Conservation (phyloP, 352 stramenopile species). For the Phytophthora rubi region DNA sequence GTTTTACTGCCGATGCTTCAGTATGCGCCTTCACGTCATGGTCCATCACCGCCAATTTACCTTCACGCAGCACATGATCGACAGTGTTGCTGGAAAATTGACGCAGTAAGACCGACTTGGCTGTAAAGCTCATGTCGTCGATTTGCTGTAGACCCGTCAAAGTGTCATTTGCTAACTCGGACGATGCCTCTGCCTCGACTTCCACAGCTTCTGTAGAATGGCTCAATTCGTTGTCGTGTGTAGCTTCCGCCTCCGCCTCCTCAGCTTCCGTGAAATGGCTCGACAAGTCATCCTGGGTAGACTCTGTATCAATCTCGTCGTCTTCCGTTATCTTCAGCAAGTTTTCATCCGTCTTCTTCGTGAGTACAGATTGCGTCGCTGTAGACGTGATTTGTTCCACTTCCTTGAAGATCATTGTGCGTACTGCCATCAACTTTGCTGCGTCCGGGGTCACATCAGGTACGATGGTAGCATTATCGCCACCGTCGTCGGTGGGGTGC, state of each 20-base stretch:
- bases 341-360: background rate
- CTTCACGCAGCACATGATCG: conserved; percentile 10
- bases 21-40: background rate
- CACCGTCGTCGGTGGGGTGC: too few relatives aligned
- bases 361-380: conserved; percentile 7
- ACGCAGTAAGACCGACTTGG: background rate
- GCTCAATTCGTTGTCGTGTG: background rate
- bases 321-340: background rate
- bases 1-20: background rate
- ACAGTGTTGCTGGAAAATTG: conserved; percentile 9
- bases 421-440: conserved; percentile 3
- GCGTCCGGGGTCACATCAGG: background rate
- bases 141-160: background rate
- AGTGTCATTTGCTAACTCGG: background rate
- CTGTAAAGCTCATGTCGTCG: too few relatives aligned
- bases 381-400: conserved; percentile 14
- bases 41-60: conserved; percentile 8
- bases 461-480: background rate
- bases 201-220: background rate
- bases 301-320: background rate
- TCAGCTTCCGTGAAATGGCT: background rate
- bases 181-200: background rate
- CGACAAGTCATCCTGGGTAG: background rate
- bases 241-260: background rate
- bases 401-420: background rate